Evolutionary conservation across 2,329 filamentous ascomycete genomes (phyloP).

Genomic region (Elsinoe ampelina): DNA sequence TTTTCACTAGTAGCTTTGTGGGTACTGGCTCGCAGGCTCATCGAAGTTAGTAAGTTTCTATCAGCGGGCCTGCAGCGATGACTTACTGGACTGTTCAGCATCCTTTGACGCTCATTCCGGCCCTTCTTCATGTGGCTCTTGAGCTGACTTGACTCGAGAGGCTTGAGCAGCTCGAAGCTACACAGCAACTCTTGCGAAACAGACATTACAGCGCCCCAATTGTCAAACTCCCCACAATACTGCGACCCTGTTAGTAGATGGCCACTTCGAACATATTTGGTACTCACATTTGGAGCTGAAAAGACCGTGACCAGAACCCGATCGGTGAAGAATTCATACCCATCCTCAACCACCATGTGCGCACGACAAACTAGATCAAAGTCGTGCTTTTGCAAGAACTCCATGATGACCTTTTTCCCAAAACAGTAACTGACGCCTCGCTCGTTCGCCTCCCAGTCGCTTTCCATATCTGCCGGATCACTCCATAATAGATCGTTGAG

Average conservation of each 20-base stretch:
- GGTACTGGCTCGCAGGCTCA: slow-evolving; percentile 42
- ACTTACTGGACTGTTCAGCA: slow-evolving; percentile 92
- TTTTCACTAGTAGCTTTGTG: slow-evolving; percentile 39
- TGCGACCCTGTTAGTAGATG: slow-evolving; percentile 31
- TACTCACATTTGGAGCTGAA: slow-evolving; percentile 86
- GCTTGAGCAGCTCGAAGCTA: slow-evolving; percentile 94
- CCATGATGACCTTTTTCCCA: slow-evolving; percentile 94
- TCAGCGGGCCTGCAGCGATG: neutral
- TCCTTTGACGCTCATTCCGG: slow-evolving; percentile 84
- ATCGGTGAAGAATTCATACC: slow-evolving; percentile 98
- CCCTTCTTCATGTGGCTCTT: slow-evolving; percentile 99
- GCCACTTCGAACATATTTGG: neutral
- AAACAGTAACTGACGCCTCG: slow-evolving; percentile 97
- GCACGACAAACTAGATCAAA: slow-evolving; percentile 95
- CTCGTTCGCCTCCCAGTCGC: slow-evolving; percentile 94
- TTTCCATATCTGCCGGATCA: slow-evolving; percentile 92
- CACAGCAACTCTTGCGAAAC: slow-evolving; percentile 88
- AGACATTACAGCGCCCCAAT: slow-evolving; percentile 98
- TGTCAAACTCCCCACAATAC: slow-evolving; percentile 99
- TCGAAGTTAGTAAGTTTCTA: slow-evolving; percentile 19
- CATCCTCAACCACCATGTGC: slow-evolving; percentile 98
- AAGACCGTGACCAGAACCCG: slow-evolving; percentile 93
- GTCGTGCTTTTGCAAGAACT: slow-evolving; percentile 88
- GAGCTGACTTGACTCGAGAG: slow-evolving; percentile 85
- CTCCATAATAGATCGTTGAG: slow-evolving; percentile 96